Evolutionary conservation across 2,329 filamentous ascomycete genomes (phyloP).

Genomic region (Fusarium brachygibbosum): DNA sequence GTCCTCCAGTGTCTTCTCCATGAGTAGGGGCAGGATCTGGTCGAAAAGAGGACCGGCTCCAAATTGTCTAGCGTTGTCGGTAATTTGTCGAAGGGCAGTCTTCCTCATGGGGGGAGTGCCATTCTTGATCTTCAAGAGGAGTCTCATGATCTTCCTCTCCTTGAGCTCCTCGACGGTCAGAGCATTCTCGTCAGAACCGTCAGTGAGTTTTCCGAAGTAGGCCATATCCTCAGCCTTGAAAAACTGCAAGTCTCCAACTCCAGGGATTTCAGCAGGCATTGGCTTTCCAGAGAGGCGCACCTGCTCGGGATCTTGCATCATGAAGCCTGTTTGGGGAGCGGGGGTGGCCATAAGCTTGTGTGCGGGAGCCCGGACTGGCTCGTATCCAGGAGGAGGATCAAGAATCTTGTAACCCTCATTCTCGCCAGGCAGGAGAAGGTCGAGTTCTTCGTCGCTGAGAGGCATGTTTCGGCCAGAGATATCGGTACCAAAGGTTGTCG

Average conservation of each 20-base stretch:
- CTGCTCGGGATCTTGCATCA: slow-evolving; percentile 96
- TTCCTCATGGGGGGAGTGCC: slow-evolving; percentile 99
- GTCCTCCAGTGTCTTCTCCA: slow-evolving; percentile 98
- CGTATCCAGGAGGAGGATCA: slow-evolving; percentile 91
- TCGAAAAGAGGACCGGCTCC: slow-evolving; percentile 95
- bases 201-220: slow-evolving; percentile 97
- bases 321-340: slow-evolving; percentile 85
- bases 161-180: slow-evolving; percentile 96
- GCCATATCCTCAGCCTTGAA: slow-evolving; percentile 99
- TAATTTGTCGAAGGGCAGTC: slow-evolving; percentile 95
- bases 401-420: slow-evolving; percentile 93
- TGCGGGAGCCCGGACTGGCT: slow-evolving; percentile 81
- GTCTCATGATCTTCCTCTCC: slow-evolving; percentile 97
- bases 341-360: slow-evolving; percentile 82
- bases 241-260: slow-evolving; percentile 95
- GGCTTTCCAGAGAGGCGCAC: slow-evolving; percentile 87
- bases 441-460: slow-evolving; percentile 93
- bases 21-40: slow-evolving; percentile 94
- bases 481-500: slow-evolving; percentile 83
- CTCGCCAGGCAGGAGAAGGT: slow-evolving; percentile 89
- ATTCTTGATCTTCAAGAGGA: slow-evolving; percentile 98
- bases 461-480: slow-evolving; percentile 83
- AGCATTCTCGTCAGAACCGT: slow-evolving; percentile 90
- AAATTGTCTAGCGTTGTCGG: slow-evolving; percentile 96
- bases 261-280: slow-evolving; percentile 93